These are phyloP conservation scores for Myxozyma neglecta DNA, from an alignment of 805 yeast species.

Conservation along the genomic window DNA sequence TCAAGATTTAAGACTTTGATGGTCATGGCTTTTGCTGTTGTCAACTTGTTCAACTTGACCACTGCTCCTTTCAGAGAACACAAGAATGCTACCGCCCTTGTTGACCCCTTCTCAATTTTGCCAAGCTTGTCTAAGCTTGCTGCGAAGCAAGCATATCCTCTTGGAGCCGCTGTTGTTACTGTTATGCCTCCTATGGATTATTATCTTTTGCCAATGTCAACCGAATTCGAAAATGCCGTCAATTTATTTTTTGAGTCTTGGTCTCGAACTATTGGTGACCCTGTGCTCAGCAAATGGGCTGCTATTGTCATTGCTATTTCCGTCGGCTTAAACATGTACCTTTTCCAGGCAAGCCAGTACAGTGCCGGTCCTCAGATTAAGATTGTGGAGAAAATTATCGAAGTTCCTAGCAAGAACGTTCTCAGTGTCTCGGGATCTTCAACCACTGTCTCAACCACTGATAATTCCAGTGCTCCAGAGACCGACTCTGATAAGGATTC, in stretches of 20 bases:
- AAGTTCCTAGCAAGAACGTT: constrained; percentile 37
- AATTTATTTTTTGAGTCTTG: constrained; percentile 54
- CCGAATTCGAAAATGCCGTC: constrained; percentile 57
- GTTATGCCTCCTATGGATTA: constrained; percentile 44
- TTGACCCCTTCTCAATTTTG: constrained; percentile 23
- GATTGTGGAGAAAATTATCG: constrained; percentile 39
- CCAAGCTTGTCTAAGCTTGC: constrained; percentile 21
- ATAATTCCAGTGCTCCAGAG: constrained; percentile 25
- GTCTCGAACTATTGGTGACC: constrained; percentile 73
- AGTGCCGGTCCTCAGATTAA: constrained; percentile 33
- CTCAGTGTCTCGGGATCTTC: constrained; percentile 25
- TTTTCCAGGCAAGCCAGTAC: constrained; percentile 71
- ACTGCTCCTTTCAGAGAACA: constrained; percentile 38
- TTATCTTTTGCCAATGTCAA: constrained; percentile 29
- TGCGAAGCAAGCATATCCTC: constrained; percentile 3
- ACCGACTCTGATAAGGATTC: constrained; percentile 39
- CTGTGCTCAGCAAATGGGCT: constrained; percentile 72
- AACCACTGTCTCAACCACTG: constrained; percentile 17
- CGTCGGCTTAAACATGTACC: constrained; percentile 76
- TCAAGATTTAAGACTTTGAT: constrained; percentile 37
- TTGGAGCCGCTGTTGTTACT: constrained; percentile 37
- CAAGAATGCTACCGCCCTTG: constrained; percentile 18
- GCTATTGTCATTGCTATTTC: constrained; percentile 72
- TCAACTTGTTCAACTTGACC: constrained; percentile 44
- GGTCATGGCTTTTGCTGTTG: constrained; percentile 39